These are phyloP conservation scores for Leccinum arenicola DNA, from an alignment of 768 basidiomycete species.

Conservation along the genomic window DNA sequence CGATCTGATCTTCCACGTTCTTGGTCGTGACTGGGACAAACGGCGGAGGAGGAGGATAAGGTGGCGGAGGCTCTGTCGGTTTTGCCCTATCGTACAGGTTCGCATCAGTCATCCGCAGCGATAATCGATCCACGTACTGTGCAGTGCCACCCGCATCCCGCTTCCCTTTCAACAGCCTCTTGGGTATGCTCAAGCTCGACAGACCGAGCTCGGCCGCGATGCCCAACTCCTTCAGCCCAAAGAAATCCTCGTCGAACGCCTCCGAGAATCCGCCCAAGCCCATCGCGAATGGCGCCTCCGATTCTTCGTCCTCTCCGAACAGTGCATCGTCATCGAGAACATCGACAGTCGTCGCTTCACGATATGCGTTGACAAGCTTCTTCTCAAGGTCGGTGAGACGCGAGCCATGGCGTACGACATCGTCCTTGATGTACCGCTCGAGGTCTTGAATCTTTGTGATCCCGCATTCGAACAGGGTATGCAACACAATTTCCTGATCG, in stretches of 20 bases:
- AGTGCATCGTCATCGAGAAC: constrained; percentile 49
- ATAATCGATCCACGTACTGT: constrained; percentile 42
- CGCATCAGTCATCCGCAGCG: constrained; percentile 2
- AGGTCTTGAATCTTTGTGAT: constrained; percentile 73
- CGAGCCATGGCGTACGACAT: constrained; percentile 77
- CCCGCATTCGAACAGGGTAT: constrained; percentile 89
- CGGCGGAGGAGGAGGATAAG: constrained; percentile 81
- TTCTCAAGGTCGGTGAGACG: constrained; percentile 79
- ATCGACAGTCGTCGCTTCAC: constrained; percentile 58
- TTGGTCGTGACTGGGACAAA: constrained; percentile 69
- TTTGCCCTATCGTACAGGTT: constrained; percentile 43
- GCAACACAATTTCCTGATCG: constrained; percentile 86
- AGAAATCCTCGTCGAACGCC: constrained; percentile 86
- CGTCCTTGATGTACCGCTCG: constrained; percentile 86
- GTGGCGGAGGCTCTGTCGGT: constrained; percentile 72
- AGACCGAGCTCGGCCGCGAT: constrained; percentile 85
- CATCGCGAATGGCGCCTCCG: constrained; percentile 67
- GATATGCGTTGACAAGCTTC: constrained; percentile 81
- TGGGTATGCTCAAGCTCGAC: constrained; percentile 74
- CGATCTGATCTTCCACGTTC: constrained; percentile 77
- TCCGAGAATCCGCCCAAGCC: constrained; percentile 80
- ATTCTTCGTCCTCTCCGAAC: constrained; percentile 57
- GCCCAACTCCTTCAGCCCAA: constrained; percentile 84
- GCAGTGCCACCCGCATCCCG: constrained; percentile 38
- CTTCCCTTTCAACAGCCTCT: constrained; percentile 68